Evolutionary conservation across 1,284 basidiomycete genomes (phyloP), one percentile per base, ranked within the genome.

Genomic region (Ustilago xerochloae): DNA sequence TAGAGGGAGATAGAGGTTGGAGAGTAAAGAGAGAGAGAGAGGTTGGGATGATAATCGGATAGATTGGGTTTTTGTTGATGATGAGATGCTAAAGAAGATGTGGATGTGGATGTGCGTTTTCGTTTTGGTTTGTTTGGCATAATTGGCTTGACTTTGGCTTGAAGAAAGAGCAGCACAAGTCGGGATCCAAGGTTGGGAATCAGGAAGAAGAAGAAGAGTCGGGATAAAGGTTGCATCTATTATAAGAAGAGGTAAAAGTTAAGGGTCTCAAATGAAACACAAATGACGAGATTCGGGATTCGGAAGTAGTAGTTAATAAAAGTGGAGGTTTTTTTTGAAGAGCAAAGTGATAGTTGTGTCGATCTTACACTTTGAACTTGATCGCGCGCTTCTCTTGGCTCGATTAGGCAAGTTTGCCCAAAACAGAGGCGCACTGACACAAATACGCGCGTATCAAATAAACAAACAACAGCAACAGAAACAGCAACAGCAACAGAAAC

Each of bases 31-130:
- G 45, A 9, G 13, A 30, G 35, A 43, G 55, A 46, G 18, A 72
- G 55, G 15, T 72, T 51, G 5, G 63, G 63, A 35, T 72, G 69
- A 22, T 72, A 72, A 15, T 63, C 69, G 10, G 28, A 24, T 20
- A 72, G 60, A 9, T 70, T 70, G 48, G 56, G 49, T 20, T 47
- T n/a, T n/a, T n/a, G n/a, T n/a, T n/a, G n/a, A n/a, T n/a, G n/a
- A n/a, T n/a, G n/a, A n/a, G n/a, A n/a, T n/a, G n/a, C n/a, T n/a
- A n/a, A n/a, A n/a, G n/a, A n/a, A n/a, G n/a, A n/a, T n/a, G n/a
- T n/a, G n/a, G n/a, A n/a, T n/a, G n/a, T n/a, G n/a, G n/a, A n/a
- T n/a, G n/a, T n/a, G n/a, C n/a, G n/a, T n/a, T n/a, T n/a, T n/a
- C n/a, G n/a, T n/a, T n/a, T n/a, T n/a, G n/a, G n/a, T n/a, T n/a